A percentile compares a stretch with the other conserved stretches of the same genome.
Evolutionary conservation across 108 stramenopile genomes (phyloP).

Genomic region (Hondaea fermentalgiana): DNA sequence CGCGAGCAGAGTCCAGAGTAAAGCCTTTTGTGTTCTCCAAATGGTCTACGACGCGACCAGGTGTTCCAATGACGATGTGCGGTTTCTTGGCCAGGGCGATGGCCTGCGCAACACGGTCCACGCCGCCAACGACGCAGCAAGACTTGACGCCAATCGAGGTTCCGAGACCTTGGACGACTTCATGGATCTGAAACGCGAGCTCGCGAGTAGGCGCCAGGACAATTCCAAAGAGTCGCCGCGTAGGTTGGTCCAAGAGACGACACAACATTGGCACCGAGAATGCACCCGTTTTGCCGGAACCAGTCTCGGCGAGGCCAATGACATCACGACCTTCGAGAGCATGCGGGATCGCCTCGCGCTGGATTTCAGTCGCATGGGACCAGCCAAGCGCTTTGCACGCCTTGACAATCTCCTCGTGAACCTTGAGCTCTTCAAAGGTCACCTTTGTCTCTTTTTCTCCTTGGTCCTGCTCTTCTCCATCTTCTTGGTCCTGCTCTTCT

Average conservation of each 20-base stretch:
- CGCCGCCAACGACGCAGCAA: conserved; percentile 94
- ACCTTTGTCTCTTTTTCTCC: conserved; percentile 32
- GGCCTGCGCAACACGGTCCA: conserved; percentile 80
- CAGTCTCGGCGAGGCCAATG: conserved; percentile 82
- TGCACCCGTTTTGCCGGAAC: conserved; percentile 82
- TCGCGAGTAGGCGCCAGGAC: conserved; percentile 95
- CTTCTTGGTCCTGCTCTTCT: not conserved
- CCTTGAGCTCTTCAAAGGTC: conserved; percentile 72
- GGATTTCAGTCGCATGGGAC: conserved; percentile 83
- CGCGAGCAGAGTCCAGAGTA: conserved; percentile 70
- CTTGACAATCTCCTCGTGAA: conserved; percentile 65
- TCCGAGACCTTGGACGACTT: conserved; percentile 85
- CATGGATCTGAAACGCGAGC: conserved; percentile 97
- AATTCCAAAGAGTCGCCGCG: conserved; percentile 59
- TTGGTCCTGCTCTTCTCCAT: not conserved
- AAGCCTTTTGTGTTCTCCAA: conserved; percentile 97
- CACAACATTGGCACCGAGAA: conserved; percentile 86
- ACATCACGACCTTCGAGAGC: conserved; percentile 77
- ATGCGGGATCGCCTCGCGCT: conserved; percentile 71
- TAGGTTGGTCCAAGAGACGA: conserved; percentile 72
- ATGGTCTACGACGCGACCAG: conserved; percentile 92
- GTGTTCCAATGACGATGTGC: conserved; percentile 93
- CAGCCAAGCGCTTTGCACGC: conserved; percentile 77
- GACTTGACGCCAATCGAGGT: conserved; percentile 71
- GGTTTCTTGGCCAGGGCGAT: conserved; percentile 92